These are phyloP conservation scores for Metschnikowia continentalis DNA, from an alignment of 805 yeast species.

Conservation along the genomic window DNA sequence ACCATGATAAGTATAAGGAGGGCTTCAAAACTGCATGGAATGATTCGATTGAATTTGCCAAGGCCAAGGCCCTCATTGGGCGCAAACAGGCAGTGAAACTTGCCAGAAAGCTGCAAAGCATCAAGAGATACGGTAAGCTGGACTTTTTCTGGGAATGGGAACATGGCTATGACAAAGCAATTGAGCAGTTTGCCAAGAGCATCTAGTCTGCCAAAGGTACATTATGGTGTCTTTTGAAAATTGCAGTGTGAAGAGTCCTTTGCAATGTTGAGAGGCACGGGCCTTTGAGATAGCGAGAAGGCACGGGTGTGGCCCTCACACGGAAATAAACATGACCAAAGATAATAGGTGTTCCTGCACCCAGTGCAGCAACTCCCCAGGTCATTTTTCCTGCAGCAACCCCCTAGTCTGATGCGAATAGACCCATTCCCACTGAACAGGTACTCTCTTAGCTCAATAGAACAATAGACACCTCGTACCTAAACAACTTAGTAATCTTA, in stretches of 20 bases:
- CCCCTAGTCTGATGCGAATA: background rate
- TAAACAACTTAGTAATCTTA: too few relatives aligned
- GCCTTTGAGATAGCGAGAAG: background rate
- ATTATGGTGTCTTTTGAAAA: background rate
- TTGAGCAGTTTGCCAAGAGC: conserved; percentile 32
- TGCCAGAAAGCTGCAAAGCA: conserved; percentile 62
- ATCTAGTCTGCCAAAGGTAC: background rate
- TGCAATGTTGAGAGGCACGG: too few relatives aligned
- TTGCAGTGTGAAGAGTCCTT: too few relatives aligned
- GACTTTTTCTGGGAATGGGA: conserved; percentile 82
- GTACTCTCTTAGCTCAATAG: background rate
- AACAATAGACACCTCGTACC: background rate
- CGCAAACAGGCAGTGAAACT: conserved; percentile 51
- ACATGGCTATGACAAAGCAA: conserved; percentile 73
- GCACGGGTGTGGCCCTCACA: background rate
- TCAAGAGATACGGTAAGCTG: conserved; percentile 50
- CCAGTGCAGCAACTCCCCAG: background rate
- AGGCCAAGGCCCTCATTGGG: conserved; percentile 69
- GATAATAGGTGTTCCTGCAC: background rate
- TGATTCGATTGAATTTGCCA: conserved; percentile 67
- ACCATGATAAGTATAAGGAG: conserved; percentile 75
- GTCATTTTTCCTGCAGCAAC: background rate
- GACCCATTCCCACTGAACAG: background rate
- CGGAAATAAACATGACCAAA: background rate
- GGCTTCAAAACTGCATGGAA: conserved; percentile 75